Evolutionary conservation across 179 eudicot species (phyloP).

Genomic region (Patellifolia procumbens): DNA sequence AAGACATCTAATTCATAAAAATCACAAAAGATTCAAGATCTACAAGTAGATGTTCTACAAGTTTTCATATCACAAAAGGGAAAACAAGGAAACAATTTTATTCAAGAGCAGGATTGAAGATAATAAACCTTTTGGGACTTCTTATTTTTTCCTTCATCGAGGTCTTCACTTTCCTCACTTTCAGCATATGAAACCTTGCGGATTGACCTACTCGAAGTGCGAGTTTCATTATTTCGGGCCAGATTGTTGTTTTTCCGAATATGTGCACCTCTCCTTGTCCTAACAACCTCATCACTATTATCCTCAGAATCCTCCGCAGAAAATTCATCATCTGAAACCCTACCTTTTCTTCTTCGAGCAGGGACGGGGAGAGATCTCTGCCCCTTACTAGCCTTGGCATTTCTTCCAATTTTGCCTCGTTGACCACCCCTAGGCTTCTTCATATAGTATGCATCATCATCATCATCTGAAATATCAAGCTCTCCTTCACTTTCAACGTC

Average conservation of each 20-base stretch:
- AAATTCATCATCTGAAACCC: conserved; percentile 64
- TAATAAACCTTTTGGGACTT: conserved; percentile 75
- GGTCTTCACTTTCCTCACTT: conserved; percentile 94
- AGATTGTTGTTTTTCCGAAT: conserved; percentile 43
- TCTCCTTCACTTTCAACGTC: conserved; percentile 78
- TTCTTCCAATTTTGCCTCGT: conserved; percentile 52
- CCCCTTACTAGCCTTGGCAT: conserved; percentile 52
- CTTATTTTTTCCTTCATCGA: conserved; percentile 69
- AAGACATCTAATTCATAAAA: neutral
- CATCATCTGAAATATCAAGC: conserved; percentile 68
- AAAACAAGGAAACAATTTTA: neutral
- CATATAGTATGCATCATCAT: conserved; percentile 45
- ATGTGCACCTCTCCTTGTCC: conserved; percentile 49
- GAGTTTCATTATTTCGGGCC: conserved; percentile 61
- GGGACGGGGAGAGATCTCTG: conserved; percentile 43
- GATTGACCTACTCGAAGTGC: conserved; percentile 77
- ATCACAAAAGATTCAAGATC: neutral
- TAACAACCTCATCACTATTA: conserved; percentile 69
- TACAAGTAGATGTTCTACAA: neutral
- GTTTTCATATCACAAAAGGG: neutral
- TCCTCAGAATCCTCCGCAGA: conserved; percentile 75
- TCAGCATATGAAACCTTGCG: conserved; percentile 95
- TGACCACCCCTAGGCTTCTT: conserved; percentile 62
- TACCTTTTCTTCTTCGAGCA: conserved; percentile 57
- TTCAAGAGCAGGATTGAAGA: neutral